phyloP scores from a whole-genome alignment of 2,329 filamentous ascomycete species.

The Penicillium sp. region DNA sequence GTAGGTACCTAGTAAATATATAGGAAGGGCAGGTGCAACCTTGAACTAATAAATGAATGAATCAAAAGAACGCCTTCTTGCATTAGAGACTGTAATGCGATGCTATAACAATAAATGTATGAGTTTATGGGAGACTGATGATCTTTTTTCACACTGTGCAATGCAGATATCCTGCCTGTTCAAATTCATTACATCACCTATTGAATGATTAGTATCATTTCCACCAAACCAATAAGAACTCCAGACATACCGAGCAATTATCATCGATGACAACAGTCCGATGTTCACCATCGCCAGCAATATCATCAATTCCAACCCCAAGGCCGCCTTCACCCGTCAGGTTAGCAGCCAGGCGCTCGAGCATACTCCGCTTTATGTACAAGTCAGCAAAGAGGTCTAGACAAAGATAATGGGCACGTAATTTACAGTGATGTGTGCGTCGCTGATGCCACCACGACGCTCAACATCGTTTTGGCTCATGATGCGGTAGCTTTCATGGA shows the following conservation, averaged over 20 bases:
- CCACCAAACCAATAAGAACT: background rate
- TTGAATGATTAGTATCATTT: slow-evolving; percentile 10
- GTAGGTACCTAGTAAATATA: background rate
- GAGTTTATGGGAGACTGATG: background rate
- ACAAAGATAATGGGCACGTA: background rate
- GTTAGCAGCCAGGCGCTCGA: slow-evolving; percentile 46
- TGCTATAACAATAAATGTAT: background rate
- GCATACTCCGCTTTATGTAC: slow-evolving; percentile 46
- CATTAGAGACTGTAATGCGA: background rate
- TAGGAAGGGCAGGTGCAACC: background rate
- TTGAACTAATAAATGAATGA: background rate
- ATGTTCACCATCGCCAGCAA: slow-evolving; percentile 31
- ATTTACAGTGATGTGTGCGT: slow-evolving; percentile 58
- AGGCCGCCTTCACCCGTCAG: slow-evolving; percentile 38
- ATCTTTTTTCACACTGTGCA: background rate
- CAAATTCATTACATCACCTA: slow-evolving; percentile 34
- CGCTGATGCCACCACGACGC: slow-evolving; percentile 57
- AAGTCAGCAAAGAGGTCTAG: slow-evolving; percentile 6
- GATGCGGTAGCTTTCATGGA: slow-evolving; percentile 62
- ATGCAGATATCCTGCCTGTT: background rate
- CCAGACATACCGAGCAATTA: slow-evolving; percentile 44
- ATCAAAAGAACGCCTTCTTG: background rate
- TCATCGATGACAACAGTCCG: slow-evolving; percentile 44
- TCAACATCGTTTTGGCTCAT: slow-evolving; percentile 62
- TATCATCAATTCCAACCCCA: slow-evolving; percentile 25